Base-by-base conservation (phyloP, 2,329 filamentous ascomycete species). In the Phyllosticta citriasiana region DNA sequence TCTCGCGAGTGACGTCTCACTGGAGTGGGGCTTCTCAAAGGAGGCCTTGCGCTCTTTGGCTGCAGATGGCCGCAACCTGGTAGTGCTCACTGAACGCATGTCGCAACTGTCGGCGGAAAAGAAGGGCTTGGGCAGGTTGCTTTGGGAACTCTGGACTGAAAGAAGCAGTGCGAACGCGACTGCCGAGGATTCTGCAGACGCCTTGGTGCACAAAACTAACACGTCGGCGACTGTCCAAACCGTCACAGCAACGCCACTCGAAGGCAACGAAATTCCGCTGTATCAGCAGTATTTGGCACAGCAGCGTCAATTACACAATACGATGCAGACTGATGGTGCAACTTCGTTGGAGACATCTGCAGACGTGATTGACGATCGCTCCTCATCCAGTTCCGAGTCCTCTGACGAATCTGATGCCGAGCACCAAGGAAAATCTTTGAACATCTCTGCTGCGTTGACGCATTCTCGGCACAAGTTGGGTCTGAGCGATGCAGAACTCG, bases 1-100 rank as follows among this genome's bases (percentile, higher is more conserved):
- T 57, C 79, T 99, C 61, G 92, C 94, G 2, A 97, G 91, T 67
- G 93, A 97, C 71, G 83, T 86, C 3, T 95, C 89, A 30, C 77
- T 97, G 22, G 91, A 96, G 67, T 99, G 94, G 94, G 94, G 94
- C 0, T 96, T 96, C 69, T 95, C 94, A 0, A 90, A 88, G 68
- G 86, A 93, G 59, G 80, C 92, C 0, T 76, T 99, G 56, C 85
- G 83, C 65, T 81, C 82, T 9, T 80, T 99, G 60, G 91, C 91
- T 0, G 81, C 83, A 62, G 88, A 95, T 65, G 78, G 87, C 1
- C 85, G 86, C 52, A 99, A 97, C 71, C 77, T 97, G 54, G 83
- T 99, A 40, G 85, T 99, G 59, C 76, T 99, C 53, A 97, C 93
- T 0, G 92, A 97, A 68, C 84, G 86, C 64, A 80, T 84, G 1